phyloP scores from a whole-genome alignment of 2,329 filamentous ascomycete genomes.

The Didymella exigua region DNA sequence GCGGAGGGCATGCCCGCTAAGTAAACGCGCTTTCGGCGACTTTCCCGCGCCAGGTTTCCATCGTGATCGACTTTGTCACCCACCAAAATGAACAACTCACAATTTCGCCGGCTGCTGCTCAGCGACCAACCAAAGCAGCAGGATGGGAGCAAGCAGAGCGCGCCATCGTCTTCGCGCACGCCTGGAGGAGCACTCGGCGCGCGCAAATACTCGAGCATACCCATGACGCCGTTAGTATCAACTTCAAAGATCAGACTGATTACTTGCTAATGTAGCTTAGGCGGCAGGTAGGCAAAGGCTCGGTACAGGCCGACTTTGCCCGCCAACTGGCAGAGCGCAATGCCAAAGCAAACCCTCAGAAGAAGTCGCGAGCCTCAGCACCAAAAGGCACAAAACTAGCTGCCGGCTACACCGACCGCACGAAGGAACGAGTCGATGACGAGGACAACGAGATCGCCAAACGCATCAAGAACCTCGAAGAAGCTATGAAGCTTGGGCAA shows the following conservation, averaged over 20 bases:
- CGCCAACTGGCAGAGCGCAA: slow-evolving; percentile 80
- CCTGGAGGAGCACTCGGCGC: slow-evolving; percentile 69
- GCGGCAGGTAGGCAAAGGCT: slow-evolving; percentile 64
- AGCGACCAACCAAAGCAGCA: slow-evolving; percentile 51
- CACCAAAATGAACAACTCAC: slow-evolving; percentile 84
- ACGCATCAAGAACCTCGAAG: slow-evolving; percentile 78
- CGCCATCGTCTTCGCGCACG: slow-evolving; percentile 36
- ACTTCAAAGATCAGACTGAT: neutral
- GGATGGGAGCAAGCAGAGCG: slow-evolving; percentile 33
- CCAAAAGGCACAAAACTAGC: slow-evolving; percentile 84
- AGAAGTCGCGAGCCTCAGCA: slow-evolving; percentile 77
- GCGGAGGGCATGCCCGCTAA: slow-evolving; percentile 3
- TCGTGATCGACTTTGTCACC: neutral
- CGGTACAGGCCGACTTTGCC: slow-evolving; percentile 71
- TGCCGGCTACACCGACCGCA: slow-evolving; percentile 82
- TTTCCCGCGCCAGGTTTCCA: neutral
- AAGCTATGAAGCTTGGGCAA: slow-evolving; percentile 80
- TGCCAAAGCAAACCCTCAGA: slow-evolving; percentile 60
- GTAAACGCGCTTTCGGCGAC: slow-evolving; percentile 2
- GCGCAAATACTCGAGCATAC: slow-evolving; percentile 77
- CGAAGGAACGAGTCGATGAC: slow-evolving; percentile 64
- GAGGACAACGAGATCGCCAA: slow-evolving; percentile 63
- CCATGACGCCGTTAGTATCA: slow-evolving; percentile 83
- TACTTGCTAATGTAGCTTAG: slow-evolving; percentile 48
- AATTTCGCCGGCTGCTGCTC: slow-evolving; percentile 82